Percentiles rank a stretch among this genome's conserved stretches.
These are phyloP conservation scores for Chlorella sp. DNA, from an alignment of 139 green algal species.

Conservation along the genomic window DNA sequence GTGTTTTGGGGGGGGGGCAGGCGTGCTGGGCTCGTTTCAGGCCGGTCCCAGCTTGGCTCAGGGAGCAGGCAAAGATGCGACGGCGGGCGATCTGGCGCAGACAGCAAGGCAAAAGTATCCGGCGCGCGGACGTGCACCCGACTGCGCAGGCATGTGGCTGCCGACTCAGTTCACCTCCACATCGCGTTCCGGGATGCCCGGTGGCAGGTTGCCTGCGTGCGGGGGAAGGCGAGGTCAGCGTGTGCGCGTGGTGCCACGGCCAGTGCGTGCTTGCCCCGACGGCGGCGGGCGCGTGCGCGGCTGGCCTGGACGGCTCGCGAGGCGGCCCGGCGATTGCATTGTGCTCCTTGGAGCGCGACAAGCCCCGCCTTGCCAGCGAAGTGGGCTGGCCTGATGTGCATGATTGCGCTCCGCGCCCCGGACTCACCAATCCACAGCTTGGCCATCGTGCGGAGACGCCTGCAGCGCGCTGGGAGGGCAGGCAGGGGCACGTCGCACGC, in stretches of 20 bases:
- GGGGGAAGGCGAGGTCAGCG: neutral
- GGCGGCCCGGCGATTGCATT: neutral
- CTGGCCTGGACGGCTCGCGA: neutral
- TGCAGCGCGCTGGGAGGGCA: too few species aligned
- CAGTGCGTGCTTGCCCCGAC: neutral
- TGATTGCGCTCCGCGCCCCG: too few species aligned
- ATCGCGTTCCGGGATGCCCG: constrained; percentile 23
- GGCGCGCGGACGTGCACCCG: neutral
- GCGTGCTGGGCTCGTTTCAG: too few species aligned
- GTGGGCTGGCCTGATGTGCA: too few species aligned
- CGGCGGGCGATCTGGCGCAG: too few species aligned
- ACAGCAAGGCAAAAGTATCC: neutral
- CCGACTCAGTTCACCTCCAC: constrained; percentile 18
- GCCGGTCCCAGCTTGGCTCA: constrained; percentile 52
- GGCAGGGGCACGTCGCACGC: too few species aligned
- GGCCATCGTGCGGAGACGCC: too few species aligned
- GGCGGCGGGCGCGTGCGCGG: too few species aligned
- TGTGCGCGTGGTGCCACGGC: neutral
- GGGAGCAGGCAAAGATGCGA: constrained; percentile 36
- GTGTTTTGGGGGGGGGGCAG: too few species aligned
- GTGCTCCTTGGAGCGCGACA: neutral
- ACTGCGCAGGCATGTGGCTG: neutral
- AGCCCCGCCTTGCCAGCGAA: neutral
- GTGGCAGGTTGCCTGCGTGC: constrained; percentile 24
- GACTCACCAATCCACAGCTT: too few species aligned